Evolutionary conservation across 2,329 filamentous ascomycete genomes (phyloP).

Genomic region (Corinectria fuckeliana): DNA sequence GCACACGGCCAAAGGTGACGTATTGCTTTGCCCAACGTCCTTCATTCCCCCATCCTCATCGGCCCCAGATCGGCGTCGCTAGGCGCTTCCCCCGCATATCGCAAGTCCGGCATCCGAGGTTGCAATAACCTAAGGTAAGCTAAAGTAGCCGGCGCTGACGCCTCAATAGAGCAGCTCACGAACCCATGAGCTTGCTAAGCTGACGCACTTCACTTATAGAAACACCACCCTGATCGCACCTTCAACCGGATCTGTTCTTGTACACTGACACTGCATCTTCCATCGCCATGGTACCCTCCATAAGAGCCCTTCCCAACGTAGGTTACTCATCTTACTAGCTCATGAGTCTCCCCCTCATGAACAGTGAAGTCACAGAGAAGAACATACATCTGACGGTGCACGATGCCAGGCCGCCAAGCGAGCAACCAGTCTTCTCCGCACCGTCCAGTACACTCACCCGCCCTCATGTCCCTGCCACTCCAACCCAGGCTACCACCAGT

Average conservation of each 20-base stretch:
- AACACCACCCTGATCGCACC: neutral
- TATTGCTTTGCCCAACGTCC: neutral
- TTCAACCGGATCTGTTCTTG: neutral
- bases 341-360: neutral
- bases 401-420: constrained; percentile 61
- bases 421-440: constrained; percentile 77
- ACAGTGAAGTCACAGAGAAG: neutral
- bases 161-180: no score
- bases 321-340: constrained; percentile 22
- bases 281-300: constrained; percentile 37
- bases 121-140: constrained; percentile 6
- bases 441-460: constrained; percentile 90
- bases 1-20: neutral
- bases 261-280: neutral
- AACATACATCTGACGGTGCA: neutral
- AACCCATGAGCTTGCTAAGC: neutral
- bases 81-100: constrained; percentile 18
- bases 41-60: neutral
- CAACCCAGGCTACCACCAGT: constrained; percentile 80
- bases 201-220: neutral
- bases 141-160: constrained; percentile 1
- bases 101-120: constrained; percentile 18
- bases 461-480: constrained; percentile 91
- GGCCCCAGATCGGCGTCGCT: constrained; percentile 19
- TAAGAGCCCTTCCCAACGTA: constrained; percentile 46